Base-by-base conservation (phyloP, 2,329 filamentous ascomycete species). In the Trichophyton benhamiae region DNA sequence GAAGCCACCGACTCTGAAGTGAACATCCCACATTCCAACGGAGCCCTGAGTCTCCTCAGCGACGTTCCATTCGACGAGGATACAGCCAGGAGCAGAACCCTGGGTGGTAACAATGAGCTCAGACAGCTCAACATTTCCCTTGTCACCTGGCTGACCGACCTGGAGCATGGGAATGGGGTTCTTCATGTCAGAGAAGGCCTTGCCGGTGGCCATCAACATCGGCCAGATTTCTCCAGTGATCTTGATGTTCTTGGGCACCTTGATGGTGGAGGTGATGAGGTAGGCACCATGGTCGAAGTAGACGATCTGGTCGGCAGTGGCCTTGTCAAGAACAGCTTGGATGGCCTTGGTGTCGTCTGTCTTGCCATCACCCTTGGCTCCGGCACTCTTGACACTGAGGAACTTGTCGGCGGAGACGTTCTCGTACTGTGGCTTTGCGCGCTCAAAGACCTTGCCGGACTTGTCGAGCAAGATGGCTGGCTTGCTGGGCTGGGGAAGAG, bases 171-270 rank as follows among this genome's bases (percentile, higher is more conserved):
- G 84, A 71, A 85, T 83, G 46, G 91, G 91, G 71, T 91, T 89
- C 66, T 78, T 75, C 72, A 86, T 79, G 72, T 96, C 85, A 65
- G 80, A 77, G 79, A 96, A 97, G 65, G 82, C 80, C 38, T 76
- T 71, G 60, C 91, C 91, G 58, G 85, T 83, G 27, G 89, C 91
- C 81, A 96, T 87, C 72, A 97, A 87, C 64, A 95, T 77, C 2
- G 92, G 87, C 89, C 89, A 96, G 71, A 95, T 85, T 76, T 96
- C 91, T 68, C 92, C 92, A 6, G 88, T 89, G 71, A 97, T 91
- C 76, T 86, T 88, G 77, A 92, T 85, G 69, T 90, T 83, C 78
- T 87, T 87, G 62, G 83, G 83, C 1, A 86, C 77, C 60, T 77
- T 79, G 69, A 87, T 74, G 3, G 84, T 86, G 63, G 81, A 76